Evolutionary conservation across 163 green algal genomes (phyloP).

Genomic region (Volvox carteri): DNA sequence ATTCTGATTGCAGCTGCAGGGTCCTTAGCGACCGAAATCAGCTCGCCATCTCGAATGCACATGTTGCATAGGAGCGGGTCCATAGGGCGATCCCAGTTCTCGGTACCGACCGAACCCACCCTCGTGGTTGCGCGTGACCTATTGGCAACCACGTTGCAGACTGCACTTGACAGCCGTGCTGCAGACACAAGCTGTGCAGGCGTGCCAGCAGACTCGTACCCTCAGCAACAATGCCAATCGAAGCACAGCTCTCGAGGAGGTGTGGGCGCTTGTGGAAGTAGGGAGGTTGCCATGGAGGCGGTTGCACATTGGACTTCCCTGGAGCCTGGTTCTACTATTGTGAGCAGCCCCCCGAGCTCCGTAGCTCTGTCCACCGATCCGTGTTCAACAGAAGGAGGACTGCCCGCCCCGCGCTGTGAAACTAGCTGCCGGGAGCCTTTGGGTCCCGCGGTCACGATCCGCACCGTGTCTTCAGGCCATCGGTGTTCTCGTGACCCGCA

Average conservation of each 20-base stretch:
- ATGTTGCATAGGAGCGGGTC: not conserved
- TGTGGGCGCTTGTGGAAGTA: not conserved
- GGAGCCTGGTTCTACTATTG: not conserved
- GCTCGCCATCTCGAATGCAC: not conserved
- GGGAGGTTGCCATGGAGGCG: not conserved
- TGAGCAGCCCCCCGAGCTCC: conserved; percentile 45
- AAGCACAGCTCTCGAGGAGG: not conserved
- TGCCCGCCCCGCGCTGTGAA: not conserved
- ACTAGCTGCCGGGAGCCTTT: not conserved
- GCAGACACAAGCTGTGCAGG: not conserved
- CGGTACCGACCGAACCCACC: not conserved
- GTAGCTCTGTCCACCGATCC: conserved; percentile 23
- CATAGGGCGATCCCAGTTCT: not conserved
- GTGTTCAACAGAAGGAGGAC: not conserved
- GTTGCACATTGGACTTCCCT: not conserved
- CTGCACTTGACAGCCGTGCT: not conserved
- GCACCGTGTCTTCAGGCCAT: not conserved
- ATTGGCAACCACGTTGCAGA: not conserved
- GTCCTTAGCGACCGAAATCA: not conserved
- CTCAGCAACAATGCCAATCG: not conserved
- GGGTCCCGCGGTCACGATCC: conserved; percentile 3
- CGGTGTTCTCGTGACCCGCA: too few species aligned
- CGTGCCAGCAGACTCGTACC: not conserved
- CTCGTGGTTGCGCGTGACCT: not conserved
- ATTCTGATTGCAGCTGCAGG: too few species aligned